Conservation (phyloP, 176 grass and related monocot genomes). For the Triticum turgidum region DNA sequence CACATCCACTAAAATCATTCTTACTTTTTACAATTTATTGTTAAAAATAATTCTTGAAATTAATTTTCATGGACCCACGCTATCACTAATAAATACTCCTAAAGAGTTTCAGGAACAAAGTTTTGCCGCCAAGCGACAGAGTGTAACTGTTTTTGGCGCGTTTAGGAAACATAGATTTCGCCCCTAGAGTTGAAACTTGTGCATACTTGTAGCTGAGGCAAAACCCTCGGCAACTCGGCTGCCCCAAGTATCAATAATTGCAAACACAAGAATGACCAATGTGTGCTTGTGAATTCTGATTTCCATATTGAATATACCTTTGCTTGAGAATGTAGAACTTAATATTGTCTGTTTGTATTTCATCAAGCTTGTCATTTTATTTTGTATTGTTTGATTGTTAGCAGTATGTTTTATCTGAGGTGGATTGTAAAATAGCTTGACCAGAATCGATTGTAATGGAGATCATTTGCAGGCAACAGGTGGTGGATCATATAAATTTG, state of each 20-base stretch:
- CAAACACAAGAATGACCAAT: neutral
- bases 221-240: neutral
- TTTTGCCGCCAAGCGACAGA: neutral
- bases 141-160: neutral
- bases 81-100: neutral
- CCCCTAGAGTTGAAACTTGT: neutral
- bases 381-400: neutral
- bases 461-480: constrained; percentile 74
- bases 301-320: neutral
- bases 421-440: neutral
- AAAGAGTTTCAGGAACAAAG: neutral
- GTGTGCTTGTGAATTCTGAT: constrained; percentile 1
- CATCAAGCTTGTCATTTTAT: neutral
- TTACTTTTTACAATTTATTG: constrained; percentile 11
- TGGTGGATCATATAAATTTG: constrained; percentile 89
- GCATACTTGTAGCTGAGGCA: constrained; percentile 5
- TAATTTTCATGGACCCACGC: neutral
- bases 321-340: neutral
- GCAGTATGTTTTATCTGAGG: neutral
- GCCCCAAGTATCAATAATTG: neutral
- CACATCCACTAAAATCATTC: neutral
- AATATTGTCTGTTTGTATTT: neutral
- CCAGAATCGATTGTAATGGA: constrained; percentile 26
- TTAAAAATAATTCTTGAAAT: neutral
- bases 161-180: neutral